A percentile compares a stretch with the other conserved stretches of the same genome.
These are phyloP conservation scores for Clarireedia sp. DNA, from an alignment of 2,329 filamentous ascomycete genomes.

Conservation along the genomic window DNA sequence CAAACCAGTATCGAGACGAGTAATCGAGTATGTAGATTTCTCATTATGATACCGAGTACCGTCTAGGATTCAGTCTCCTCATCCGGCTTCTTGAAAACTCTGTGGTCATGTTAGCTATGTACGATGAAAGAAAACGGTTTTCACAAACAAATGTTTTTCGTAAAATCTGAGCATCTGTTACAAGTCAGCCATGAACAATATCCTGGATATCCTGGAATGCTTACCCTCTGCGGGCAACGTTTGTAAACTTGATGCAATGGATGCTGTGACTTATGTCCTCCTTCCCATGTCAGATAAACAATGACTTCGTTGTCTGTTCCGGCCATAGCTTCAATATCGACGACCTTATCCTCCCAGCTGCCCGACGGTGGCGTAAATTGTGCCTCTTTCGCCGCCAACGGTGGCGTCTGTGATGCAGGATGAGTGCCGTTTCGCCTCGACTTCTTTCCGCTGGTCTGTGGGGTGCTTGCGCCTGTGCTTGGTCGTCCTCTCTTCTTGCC, in stretches of 20 bases:
- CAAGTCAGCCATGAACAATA: slow-evolving; percentile 7
- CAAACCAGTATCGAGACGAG: too few relatives aligned
- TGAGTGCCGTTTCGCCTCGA: slow-evolving; percentile 31
- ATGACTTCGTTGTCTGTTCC: slow-evolving; percentile 54
- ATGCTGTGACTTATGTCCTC: slow-evolving; percentile 67
- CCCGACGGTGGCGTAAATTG: slow-evolving; percentile 61
- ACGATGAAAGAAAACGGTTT: not conserved
- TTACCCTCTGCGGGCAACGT: slow-evolving; percentile 70
- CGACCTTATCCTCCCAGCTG: slow-evolving; percentile 69
- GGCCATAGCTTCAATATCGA: slow-evolving; percentile 63
- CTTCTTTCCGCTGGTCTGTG: slow-evolving; percentile 21
- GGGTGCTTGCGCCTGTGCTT: slow-evolving; percentile 29
- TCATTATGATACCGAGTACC: too few relatives aligned
- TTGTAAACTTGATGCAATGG: slow-evolving; percentile 59
- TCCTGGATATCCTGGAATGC: slow-evolving; percentile 9
- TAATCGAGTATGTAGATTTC: too few relatives aligned
- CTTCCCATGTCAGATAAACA: slow-evolving; percentile 68
- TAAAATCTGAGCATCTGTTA: slow-evolving; percentile 41
- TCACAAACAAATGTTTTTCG: slow-evolving; percentile 38
- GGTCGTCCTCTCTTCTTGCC: slow-evolving; percentile 50
- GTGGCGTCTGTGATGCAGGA: slow-evolving; percentile 41
- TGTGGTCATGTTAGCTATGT: slow-evolving; percentile 12
- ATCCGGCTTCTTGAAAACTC: slow-evolving; percentile 20
- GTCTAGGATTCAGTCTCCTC: not conserved
- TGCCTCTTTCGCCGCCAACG: slow-evolving; percentile 35